A percentile compares a stretch with the other conserved stretches of the same genome.
phyloP scores from a whole-genome alignment of 73 alveolate species.

The Paramecium bursaria region DNA sequence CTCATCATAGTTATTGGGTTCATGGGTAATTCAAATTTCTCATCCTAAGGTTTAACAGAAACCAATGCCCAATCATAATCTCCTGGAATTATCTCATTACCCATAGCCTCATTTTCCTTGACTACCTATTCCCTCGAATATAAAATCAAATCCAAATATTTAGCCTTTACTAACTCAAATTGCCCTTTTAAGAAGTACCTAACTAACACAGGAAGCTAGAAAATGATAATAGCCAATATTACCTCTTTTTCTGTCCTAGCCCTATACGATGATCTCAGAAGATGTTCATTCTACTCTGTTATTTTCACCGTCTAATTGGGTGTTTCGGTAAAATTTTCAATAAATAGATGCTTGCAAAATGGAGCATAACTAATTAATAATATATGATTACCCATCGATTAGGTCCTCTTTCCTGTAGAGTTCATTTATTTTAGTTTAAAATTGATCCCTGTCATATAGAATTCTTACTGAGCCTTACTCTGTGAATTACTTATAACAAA shows the following conservation, averaged over 20 bases:
- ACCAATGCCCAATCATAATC: slow-evolving; percentile 96
- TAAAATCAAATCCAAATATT: slow-evolving; percentile 91
- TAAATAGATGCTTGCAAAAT: slow-evolving; percentile 98
- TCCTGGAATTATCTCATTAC: slow-evolving; percentile 82
- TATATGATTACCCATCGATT: slow-evolving; percentile 74
- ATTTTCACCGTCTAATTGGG: slow-evolving; percentile 82
- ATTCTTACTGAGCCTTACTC: slow-evolving; percentile 6
- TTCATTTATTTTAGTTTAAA: slow-evolving; percentile 82
- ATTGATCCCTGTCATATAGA: slow-evolving; percentile 82
- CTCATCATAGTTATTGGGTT: slow-evolving; percentile 98
- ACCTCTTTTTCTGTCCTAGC: slow-evolving; percentile 95
- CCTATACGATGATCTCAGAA: slow-evolving; percentile 87
- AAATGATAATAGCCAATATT: not conserved
- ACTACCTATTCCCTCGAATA: slow-evolving; percentile 91
- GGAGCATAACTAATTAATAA: slow-evolving; percentile 91
- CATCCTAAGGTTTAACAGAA: slow-evolving; percentile 92
- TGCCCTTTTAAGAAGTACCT: slow-evolving; percentile 88
- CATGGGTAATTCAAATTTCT: slow-evolving; percentile 94
- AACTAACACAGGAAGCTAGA: slow-evolving; percentile 82
- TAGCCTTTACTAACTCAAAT: slow-evolving; percentile 82
- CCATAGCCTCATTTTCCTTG: slow-evolving; percentile 90
- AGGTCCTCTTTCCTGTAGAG: slow-evolving; percentile 79
- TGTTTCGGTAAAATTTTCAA: slow-evolving; percentile 93
- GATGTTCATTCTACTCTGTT: slow-evolving; percentile 85
- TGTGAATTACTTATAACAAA: slow-evolving; percentile 66